Conservation (phyloP, 495 filamentous ascomycete genomes). For the Stereocaulon alpinum region DNA sequence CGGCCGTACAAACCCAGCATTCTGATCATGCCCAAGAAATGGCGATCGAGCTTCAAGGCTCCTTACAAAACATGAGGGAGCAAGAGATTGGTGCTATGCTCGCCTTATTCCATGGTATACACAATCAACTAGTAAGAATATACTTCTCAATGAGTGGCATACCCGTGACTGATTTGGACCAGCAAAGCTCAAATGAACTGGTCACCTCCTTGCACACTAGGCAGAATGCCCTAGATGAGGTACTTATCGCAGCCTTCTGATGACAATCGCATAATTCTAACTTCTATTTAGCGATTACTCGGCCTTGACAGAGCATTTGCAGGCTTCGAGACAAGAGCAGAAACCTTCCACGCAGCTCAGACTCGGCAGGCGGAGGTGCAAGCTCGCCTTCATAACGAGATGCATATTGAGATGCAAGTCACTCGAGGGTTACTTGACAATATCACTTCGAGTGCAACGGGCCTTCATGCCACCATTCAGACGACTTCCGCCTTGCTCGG, state of each 20-base stretch:
- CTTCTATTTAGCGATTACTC: constrained; percentile 27
- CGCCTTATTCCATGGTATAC: constrained; percentile 19
- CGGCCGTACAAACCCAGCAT: constrained; percentile 19
- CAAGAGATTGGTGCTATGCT: constrained; percentile 19
- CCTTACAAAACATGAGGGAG: constrained; percentile 22
- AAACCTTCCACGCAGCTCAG: constrained; percentile 32
- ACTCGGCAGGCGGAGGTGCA: constrained; percentile 30
- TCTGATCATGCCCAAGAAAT: constrained; percentile 14
- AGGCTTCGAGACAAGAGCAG: constrained; percentile 29
- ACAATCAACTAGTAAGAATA: constrained; percentile 27
- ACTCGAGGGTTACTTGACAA: constrained; percentile 34
- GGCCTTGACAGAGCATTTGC: constrained; percentile 30
- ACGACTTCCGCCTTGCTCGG: background rate
- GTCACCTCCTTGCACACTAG: constrained; percentile 16
- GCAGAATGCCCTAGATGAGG: constrained; percentile 18
- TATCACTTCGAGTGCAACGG: constrained; percentile 29
- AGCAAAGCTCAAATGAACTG: constrained; percentile 26
- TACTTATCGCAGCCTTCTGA: background rate
- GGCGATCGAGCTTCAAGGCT: constrained; percentile 24
- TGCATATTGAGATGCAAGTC: constrained; percentile 28
- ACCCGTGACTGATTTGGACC: constrained; percentile 25
- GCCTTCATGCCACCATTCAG: constrained; percentile 26
- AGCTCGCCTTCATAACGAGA: constrained; percentile 29
- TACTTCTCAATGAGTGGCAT: constrained; percentile 21
- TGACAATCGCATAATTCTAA: constrained; percentile 15